Conservation (phyloP, 2,329 filamentous ascomycete genomes). For the Penicillium capsulatum region DNA sequence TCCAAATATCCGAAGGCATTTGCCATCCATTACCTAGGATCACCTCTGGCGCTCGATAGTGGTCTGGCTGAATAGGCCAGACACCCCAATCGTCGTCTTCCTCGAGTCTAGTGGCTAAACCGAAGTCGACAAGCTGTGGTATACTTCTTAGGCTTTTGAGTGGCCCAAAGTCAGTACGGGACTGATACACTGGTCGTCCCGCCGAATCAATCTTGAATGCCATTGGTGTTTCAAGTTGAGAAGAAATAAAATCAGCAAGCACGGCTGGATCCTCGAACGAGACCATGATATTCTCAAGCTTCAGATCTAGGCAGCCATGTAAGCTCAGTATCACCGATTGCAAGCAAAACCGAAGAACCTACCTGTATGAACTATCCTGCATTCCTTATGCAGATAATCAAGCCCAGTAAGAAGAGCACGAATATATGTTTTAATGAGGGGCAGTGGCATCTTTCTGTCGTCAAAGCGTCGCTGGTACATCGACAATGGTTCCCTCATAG, state of each 20-base stretch:
- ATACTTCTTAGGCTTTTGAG: slow-evolving; percentile 11
- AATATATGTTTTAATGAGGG: slow-evolving; percentile 31
- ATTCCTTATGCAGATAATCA: slow-evolving; percentile 42
- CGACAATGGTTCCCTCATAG: slow-evolving; percentile 36
- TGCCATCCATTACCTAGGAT: slow-evolving; percentile 34
- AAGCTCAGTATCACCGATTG: neutral
- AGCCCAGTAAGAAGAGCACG: slow-evolving; percentile 37
- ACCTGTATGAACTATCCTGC: slow-evolving; percentile 40
- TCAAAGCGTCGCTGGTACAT: slow-evolving; percentile 27
- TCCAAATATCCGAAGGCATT: slow-evolving; percentile 37
- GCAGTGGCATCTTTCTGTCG: slow-evolving; percentile 24
- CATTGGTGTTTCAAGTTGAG: slow-evolving; percentile 20
- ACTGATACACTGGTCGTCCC: slow-evolving; percentile 29
- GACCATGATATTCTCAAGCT: slow-evolving; percentile 41
- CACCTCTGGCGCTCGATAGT: slow-evolving; percentile 36
- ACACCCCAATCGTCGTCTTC: slow-evolving; percentile 22
- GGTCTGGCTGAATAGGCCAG: slow-evolving; percentile 42
- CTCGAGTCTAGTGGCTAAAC: slow-evolving; percentile 15
- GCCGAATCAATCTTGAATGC: slow-evolving; percentile 20
- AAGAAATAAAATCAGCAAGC: slow-evolving; percentile 14
- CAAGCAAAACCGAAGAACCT: slow-evolving; percentile 6
- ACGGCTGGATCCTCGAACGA: slow-evolving; percentile 23
- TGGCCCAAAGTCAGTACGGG: slow-evolving; percentile 30
- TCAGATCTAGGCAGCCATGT: slow-evolving; percentile 32
- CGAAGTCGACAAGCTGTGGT: slow-evolving; percentile 33